A percentile compares a stretch with the other conserved stretches of the same genome.
These are phyloP conservation scores for Straminergon stramineum DNA, from an alignment of 225 moss, liverwort and hornwort species.

Conservation along the genomic window DNA sequence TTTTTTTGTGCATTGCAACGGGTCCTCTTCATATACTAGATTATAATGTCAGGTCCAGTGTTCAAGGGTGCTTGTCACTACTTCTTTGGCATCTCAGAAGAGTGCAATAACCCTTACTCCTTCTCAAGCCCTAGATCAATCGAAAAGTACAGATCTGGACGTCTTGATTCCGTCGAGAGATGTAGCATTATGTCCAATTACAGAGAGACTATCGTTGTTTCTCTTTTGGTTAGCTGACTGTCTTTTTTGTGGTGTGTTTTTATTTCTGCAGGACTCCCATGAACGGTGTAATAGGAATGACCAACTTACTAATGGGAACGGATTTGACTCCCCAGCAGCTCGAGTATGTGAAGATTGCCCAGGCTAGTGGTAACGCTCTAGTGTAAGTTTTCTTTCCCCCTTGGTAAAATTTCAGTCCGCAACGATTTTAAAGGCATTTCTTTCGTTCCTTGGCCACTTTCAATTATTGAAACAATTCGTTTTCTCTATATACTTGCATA, in stretches of 20 bases:
- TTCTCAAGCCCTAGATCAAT: not conserved
- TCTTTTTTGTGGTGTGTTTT: not conserved
- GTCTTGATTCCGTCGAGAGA: not conserved
- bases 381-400: conserved; percentile 44
- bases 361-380: conserved; percentile 80
- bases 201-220: not conserved
- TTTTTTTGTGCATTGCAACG: not conserved
- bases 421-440: not conserved
- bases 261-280: conserved; percentile 70
- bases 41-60: not conserved
- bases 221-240: not conserved
- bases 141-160: not conserved
- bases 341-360: conserved; percentile 91
- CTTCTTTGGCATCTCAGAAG: not conserved
- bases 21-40: not conserved
- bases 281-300: conserved; percentile 99
- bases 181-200: no score
- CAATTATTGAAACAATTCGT: not conserved
- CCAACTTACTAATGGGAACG: conserved; percentile 83
- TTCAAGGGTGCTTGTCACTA: not conserved
- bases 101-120: not conserved
- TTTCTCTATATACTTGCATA: not conserved
- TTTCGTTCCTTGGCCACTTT: not conserved
- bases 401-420: not conserved
- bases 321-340: conserved; percentile 83